phyloP scores from a whole-genome alignment of 2,329 filamentous ascomycete species.

The Penicillium griseofulvum region DNA sequence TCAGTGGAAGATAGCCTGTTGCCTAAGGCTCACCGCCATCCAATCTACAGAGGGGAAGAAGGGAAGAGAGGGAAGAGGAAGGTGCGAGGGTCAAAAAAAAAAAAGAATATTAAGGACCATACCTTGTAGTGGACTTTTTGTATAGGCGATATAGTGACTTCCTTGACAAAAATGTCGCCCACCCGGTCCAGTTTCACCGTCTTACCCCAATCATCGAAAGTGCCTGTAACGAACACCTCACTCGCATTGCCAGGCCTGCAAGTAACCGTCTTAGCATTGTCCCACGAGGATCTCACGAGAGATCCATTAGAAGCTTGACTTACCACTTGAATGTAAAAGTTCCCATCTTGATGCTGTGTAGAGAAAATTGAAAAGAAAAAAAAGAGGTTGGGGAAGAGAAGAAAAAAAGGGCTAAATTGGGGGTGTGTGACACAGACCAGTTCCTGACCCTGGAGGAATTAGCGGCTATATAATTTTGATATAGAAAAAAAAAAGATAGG shows the following conservation, averaged over 20 bases:
- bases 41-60: neutral
- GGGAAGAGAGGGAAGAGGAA: neutral
- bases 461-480: neutral
- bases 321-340: slow-evolving; percentile 41
- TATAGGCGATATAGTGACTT: slow-evolving; percentile 65
- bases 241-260: slow-evolving; percentile 76
- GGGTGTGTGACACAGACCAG: slow-evolving; percentile 26
- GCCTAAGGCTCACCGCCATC: slow-evolving; percentile 24
- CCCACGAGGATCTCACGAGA: slow-evolving; percentile 3
- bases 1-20: slow-evolving; percentile 15
- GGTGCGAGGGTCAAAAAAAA: neutral
- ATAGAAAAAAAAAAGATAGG: too few relatives aligned
- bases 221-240: slow-evolving; percentile 92
- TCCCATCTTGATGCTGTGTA: slow-evolving; percentile 27
- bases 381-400: neutral
- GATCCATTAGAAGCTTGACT: slow-evolving; percentile 14
- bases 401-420: slow-evolving; percentile 6
- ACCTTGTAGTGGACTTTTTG: slow-evolving; percentile 96
- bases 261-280: slow-evolving; percentile 31
- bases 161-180: slow-evolving; percentile 72
- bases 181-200: slow-evolving; percentile 77
- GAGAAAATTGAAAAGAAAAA: neutral
- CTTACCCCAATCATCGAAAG: slow-evolving; percentile 92
- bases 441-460: slow-evolving; percentile 3
- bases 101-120: slow-evolving; percentile 32